phyloP scores from a whole-genome alignment of 208 protist species.

The Acanthamoeba pearcei region DNA sequence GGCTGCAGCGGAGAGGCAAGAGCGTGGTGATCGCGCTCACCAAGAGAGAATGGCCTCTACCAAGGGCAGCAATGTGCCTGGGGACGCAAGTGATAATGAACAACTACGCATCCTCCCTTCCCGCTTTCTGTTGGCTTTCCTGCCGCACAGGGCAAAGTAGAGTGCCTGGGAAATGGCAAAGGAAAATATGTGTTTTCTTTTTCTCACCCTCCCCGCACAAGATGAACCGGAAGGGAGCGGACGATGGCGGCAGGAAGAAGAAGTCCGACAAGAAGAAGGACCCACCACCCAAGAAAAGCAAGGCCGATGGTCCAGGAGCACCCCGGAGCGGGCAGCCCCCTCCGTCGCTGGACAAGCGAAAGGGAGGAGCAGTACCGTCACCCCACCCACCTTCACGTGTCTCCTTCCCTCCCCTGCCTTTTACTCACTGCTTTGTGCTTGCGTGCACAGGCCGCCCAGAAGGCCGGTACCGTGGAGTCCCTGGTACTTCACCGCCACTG shows the following conservation, averaged over 20 bases:
- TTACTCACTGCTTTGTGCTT: neutral
- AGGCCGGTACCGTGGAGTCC: neutral
- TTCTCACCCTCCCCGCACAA: neutral
- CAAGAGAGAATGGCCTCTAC: too few species aligned
- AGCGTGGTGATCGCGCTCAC: too few species aligned
- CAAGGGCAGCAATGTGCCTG: neutral
- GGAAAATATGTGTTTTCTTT: neutral
- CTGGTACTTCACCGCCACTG: neutral
- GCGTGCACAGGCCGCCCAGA: neutral
- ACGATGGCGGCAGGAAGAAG: constrained; percentile 52
- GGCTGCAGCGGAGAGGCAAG: too few species aligned
- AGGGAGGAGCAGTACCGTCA: neutral
- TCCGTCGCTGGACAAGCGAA: constrained; percentile 34
- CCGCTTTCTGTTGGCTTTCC: neutral
- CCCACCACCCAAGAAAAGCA: constrained; percentile 3
- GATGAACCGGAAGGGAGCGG: constrained; percentile 71
- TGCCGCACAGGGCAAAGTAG: neutral
- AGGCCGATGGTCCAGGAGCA: neutral
- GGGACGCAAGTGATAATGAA: neutral
- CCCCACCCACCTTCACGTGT: neutral
- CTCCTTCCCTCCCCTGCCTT: neutral
- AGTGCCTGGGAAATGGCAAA: too few species aligned
- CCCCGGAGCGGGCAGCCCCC: neutral
- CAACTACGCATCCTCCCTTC: neutral
- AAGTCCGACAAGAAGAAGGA: constrained; percentile 73